Evolutionary conservation across 1,284 basidiomycete species (phyloP).

Genomic region (Ustilago hordei): DNA sequence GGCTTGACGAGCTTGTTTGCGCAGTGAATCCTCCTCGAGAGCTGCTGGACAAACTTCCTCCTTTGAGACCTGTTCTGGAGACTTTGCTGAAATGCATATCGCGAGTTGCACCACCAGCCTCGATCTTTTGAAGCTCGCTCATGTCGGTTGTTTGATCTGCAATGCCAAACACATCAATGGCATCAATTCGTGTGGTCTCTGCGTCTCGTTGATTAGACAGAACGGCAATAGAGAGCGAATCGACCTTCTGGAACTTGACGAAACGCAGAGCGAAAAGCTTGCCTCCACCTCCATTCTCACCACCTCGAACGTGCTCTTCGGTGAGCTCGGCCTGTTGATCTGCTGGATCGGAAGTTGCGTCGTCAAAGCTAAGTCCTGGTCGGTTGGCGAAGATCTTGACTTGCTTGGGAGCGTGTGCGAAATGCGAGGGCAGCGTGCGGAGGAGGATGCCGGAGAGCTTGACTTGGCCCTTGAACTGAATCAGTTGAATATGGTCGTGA

Average conservation of each 20-base stretch:
- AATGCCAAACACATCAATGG: conserved; percentile 79
- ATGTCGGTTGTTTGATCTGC: conserved; percentile 75
- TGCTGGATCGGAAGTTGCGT: conserved; percentile 69
- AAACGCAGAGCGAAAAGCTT: conserved; percentile 77
- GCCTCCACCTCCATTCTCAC: conserved; percentile 70
- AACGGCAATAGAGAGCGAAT: conserved; percentile 77
- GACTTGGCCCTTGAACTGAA: conserved; percentile 82
- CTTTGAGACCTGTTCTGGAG: conserved; percentile 73
- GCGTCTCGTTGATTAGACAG: conserved; percentile 80
- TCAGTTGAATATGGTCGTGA: neutral
- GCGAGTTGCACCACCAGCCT: conserved; percentile 34
- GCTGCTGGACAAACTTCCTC: conserved; percentile 72
- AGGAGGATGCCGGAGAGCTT: conserved; percentile 79
- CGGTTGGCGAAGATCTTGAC: conserved; percentile 68
- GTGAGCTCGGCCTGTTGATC: conserved; percentile 71
- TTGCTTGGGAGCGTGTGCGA: conserved; percentile 30
- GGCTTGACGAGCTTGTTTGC: conserved; percentile 37
- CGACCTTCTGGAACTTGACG: conserved; percentile 82
- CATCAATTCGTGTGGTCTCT: conserved; percentile 82
- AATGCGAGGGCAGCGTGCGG: conserved; percentile 70
- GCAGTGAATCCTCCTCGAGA: conserved; percentile 12
- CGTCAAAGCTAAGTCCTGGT: conserved; percentile 69
- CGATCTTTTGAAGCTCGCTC: conserved; percentile 54
- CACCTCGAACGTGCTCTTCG: conserved; percentile 63
- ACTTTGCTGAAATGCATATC: conserved; percentile 15